Percentiles rank a stretch among this genome's conserved stretches.
phyloP scores from a whole-genome alignment of 352 stramenopile species.

The Thalassiosira ordinaria region DNA sequence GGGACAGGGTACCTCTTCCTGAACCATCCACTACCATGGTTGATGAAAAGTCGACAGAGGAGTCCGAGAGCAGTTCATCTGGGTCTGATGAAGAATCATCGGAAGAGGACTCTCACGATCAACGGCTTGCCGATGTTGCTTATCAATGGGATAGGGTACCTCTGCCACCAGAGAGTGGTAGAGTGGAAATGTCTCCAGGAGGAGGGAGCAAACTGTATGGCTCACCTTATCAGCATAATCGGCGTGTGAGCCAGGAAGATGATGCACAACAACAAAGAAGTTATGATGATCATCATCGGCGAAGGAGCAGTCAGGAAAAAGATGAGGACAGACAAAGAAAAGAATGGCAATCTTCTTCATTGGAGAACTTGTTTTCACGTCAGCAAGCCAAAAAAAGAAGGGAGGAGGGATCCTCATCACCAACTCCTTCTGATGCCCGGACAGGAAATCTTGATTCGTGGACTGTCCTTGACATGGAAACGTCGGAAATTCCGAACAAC shows the following conservation, averaged over 20 bases:
- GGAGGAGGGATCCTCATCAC: background rate
- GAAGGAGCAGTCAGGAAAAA: background rate
- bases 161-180: background rate
- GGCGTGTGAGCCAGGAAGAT: no score
- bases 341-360: no score
- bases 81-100: background rate
- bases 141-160: constrained; percentile 4
- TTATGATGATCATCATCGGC: background rate
- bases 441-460: constrained; percentile 2
- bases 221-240: no score
- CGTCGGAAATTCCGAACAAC: background rate
- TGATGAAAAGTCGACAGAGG: background rate
- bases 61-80: no score
- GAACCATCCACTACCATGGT: background rate
- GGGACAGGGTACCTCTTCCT: constrained; percentile 8
- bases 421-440: background rate
- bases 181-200: background rate
- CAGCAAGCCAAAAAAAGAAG: background rate
- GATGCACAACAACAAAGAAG: no score
- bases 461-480: constrained; percentile 12
- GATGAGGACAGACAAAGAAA: background rate
- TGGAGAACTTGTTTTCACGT: no score
- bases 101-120: background rate
- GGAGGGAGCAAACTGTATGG: no score
- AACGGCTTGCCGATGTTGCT: background rate